Evolutionary conservation across 1,284 basidiomycete genomes (phyloP).

Genomic region (Leucoagaricus sp.): DNA sequence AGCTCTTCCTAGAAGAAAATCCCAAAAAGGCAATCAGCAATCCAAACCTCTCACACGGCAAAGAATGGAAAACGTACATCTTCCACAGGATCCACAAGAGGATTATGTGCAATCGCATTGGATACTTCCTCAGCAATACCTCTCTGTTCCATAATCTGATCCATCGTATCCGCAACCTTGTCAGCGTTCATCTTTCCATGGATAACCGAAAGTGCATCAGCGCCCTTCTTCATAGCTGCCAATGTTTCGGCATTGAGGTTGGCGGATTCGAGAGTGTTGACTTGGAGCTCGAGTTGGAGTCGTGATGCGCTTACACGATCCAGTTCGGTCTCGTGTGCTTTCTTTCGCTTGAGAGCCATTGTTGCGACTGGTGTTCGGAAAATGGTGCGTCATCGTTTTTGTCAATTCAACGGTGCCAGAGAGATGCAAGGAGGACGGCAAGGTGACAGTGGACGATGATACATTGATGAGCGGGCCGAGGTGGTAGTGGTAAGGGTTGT

Average conservation of each 20-base stretch:
- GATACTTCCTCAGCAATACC: conserved; percentile 64
- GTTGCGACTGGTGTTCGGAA: conserved; percentile 65
- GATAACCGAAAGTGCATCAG: conserved; percentile 89
- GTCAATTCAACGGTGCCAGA: no score
- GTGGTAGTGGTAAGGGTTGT: no score
- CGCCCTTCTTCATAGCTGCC: conserved; percentile 96
- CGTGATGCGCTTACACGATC: conserved; percentile 87
- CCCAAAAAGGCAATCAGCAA: conserved; percentile 12
- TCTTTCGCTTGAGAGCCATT: conserved; percentile 94
- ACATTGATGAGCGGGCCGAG: no score
- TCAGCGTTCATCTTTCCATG: conserved; percentile 92
- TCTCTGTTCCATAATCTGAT: conserved; percentile 88
- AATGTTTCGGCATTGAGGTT: conserved; percentile 99
- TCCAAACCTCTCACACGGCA: conserved; percentile 6
- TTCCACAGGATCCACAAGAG: conserved; percentile 73
- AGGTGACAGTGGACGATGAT: background rate
- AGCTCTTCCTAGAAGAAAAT: conserved; percentile 83
- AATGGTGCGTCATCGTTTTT: background rate
- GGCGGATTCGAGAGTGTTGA: conserved; percentile 96
- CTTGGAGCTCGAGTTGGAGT: conserved; percentile 94
- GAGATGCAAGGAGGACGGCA: background rate
- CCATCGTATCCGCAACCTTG: conserved; percentile 93
- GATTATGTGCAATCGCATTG: conserved; percentile 84
- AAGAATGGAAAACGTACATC: conserved; percentile 40
- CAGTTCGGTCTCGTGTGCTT: conserved; percentile 86